Base-by-base conservation (phyloP, 1,284 basidiomycete genomes). In the Serendipita sp. region DNA sequence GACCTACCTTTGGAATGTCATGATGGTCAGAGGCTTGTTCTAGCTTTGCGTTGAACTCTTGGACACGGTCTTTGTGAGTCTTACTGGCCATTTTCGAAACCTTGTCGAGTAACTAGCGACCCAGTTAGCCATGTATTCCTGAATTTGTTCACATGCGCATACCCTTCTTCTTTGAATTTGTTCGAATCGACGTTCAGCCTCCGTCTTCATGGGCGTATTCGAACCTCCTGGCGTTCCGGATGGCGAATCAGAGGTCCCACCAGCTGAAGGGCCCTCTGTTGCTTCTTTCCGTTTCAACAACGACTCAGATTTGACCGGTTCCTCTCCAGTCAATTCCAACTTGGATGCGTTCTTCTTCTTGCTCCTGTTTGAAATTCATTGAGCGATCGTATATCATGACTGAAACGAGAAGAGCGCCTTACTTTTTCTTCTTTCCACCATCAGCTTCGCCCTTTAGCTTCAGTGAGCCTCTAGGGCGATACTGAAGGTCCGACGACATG, bases 21-120 rank as follows among this genome's bases (percentile, higher is more conserved):
- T 94, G 89, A 78, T 94, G 92, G 76, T 94, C 91, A 71, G 87
- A 89, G 64, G 96, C 81, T 61, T 82, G 77, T 72, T 94, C 93
- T 4, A 99, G 78, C 71, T 96, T 91, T 35, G 81, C 72, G 72
- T 99, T 99, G 71, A 93, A 91, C 70, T 93, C 90, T 65, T 84
- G 84, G 26, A 99, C 93, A 60, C 93, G 86, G 66, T 99, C 95
- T 75, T 97, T 97, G 76, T 99, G 95, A 6, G 91, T 92, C 75
- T 87, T 89, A 68, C 79, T 78, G 0, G 94, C 94, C 69, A 90
- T 73, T 73, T 85, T 91, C 35, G 82, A 80, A 29, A 94, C 90
- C 68, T 83, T 83, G 66, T 87, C 83, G n/a, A 83, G 80, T 64
- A 95, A 80, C 91, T 93, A 62, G 62, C 65, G 64, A 62, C 30